Conservation (phyloP, 306 rosid genomes). For the Hylodesmum podocarpum region DNA sequence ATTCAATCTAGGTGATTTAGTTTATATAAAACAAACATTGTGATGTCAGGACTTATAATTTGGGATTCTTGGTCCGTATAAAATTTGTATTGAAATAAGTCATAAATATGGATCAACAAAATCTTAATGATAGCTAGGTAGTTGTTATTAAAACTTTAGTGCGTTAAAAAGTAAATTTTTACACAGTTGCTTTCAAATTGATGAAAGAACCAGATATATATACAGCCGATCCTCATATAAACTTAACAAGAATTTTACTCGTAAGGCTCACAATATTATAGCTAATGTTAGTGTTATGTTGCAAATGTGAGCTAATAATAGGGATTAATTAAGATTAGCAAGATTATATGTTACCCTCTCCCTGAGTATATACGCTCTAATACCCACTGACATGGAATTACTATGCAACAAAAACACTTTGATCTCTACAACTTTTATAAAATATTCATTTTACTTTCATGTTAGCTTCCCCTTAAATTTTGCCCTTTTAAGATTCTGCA, state of each 20-base stretch:
- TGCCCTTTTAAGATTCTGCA: slow-evolving; percentile 61
- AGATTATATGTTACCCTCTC: not conserved
- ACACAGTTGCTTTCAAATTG: not conserved
- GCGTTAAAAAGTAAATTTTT: not conserved
- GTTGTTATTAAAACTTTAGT: not conserved
- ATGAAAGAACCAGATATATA: not conserved
- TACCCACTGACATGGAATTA: not conserved
- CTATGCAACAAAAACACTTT: slow-evolving; percentile 23
- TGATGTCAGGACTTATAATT: not conserved
- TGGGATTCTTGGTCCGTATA: not conserved
- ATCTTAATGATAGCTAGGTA: not conserved
- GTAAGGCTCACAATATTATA: not conserved
- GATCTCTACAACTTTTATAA: slow-evolving; percentile 25
- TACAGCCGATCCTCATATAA: not conserved
- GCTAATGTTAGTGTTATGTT: not conserved
- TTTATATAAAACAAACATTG: not conserved
- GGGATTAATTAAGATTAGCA: not conserved
- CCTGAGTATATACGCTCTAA: not conserved
- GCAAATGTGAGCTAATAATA: not conserved
- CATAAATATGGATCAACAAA: not conserved
- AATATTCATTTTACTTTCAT: slow-evolving; percentile 22
- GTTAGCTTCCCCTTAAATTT: slow-evolving; percentile 42
- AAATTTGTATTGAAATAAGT: not conserved
- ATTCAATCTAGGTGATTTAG: not conserved
- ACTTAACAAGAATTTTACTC: not conserved